Evolutionary conservation across 1,139 yeast genomes (phyloP).

Genomic region (Suhomyces anneliseae): DNA sequence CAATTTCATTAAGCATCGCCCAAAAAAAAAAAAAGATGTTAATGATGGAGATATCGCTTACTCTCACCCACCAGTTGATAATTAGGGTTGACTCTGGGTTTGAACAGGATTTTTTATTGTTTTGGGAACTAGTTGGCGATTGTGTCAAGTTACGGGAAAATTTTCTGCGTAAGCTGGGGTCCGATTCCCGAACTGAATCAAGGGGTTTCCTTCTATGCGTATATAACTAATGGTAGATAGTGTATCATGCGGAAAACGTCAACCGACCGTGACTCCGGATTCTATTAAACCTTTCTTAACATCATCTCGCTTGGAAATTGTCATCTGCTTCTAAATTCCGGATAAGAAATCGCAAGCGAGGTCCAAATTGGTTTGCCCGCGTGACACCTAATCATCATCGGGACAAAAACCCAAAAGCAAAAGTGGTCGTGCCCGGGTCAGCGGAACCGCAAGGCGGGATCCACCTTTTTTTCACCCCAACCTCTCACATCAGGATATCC

Average conservation of each 20-base stretch:
- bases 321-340: not conserved
- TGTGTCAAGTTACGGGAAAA: too few relatives aligned
- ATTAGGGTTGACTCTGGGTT: too few relatives aligned
- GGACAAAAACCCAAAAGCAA: not conserved
- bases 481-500: slow-evolving; percentile 1
- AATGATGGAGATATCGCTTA: too few relatives aligned
- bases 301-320: not conserved
- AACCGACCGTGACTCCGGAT: not conserved
- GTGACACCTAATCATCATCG: not conserved
- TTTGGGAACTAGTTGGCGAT: too few relatives aligned
- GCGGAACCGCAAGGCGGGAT: not conserved
- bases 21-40: too few relatives aligned
- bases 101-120: too few relatives aligned
- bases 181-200: not conserved
- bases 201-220: not conserved
- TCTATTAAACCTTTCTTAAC: too few relatives aligned
- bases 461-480: not conserved
- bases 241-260: not conserved
- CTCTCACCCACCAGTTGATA: too few relatives aligned
- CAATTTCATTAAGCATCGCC: too few relatives aligned
- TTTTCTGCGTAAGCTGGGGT: not conserved
- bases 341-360: slow-evolving; percentile 6
- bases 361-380: not conserved
- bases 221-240: not conserved
- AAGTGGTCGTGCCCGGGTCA: not conserved